phyloP scores from a whole-genome alignment of 495 filamentous ascomycete species.

The Evernia prunastri region DNA sequence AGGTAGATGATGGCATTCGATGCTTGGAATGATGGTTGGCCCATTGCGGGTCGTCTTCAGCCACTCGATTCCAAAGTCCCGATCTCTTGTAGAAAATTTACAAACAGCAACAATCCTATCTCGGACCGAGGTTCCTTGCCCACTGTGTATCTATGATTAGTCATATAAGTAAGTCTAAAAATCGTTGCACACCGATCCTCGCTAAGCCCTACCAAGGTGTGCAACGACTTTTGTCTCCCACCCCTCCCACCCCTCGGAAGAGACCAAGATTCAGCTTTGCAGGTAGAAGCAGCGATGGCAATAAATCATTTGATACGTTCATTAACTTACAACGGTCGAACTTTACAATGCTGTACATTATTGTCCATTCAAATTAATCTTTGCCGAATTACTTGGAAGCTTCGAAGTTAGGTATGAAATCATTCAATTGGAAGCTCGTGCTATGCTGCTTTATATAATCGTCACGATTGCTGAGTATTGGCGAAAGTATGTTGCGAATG shows the following conservation, averaged over 20 bases:
- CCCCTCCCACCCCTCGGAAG: too few relatives aligned
- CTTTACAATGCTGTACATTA: background rate
- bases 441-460: conserved; percentile 8
- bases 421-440: conserved; percentile 1
- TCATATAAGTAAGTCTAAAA: too few relatives aligned
- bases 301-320: background rate
- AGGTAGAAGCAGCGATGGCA: background rate
- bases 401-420: background rate
- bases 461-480: conserved; percentile 2
- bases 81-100: too few relatives aligned
- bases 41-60: conserved; percentile 40
- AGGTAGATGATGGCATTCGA: conserved; percentile 72
- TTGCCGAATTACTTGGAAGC: background rate
- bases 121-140: background rate
- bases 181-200: too few relatives aligned
- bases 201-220: too few relatives aligned
- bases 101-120: too few relatives aligned
- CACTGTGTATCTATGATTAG: background rate
- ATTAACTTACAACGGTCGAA: background rate
- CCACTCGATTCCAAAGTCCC: background rate
- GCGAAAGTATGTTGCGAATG: conserved; percentile 2
- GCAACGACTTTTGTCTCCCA: too few relatives aligned
- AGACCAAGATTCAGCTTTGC: background rate
- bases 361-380: background rate
- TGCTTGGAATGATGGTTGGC: conserved; percentile 59